phyloP scores from a whole-genome alignment of 768 basidiomycete genomes.

The Lentinula detonsa region DNA sequence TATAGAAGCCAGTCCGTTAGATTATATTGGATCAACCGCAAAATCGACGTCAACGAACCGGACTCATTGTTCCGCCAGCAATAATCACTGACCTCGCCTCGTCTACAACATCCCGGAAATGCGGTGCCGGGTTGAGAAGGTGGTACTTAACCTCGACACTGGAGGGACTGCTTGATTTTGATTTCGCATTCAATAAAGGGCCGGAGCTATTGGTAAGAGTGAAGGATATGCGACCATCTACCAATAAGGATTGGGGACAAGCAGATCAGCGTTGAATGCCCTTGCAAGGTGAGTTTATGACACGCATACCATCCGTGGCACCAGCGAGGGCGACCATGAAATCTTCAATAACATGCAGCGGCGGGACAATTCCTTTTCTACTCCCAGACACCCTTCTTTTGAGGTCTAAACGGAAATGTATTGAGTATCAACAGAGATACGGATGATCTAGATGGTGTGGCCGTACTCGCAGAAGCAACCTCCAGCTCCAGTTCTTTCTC shows the following conservation, averaged over 20 bases:
- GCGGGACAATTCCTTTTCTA: conserved; percentile 50
- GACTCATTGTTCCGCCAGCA: conserved; percentile 98
- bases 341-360: conserved; percentile 74
- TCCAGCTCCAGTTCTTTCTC: conserved; percentile 17
- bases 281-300: background rate
- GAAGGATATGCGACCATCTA: conserved; percentile 76
- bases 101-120: conserved; percentile 81
- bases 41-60: conserved; percentile 42
- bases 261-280: background rate
- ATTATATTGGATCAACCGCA: background rate
- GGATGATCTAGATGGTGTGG: no score
- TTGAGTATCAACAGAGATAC: background rate
- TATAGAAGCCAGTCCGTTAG: background rate
- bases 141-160: conserved; percentile 77
- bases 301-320: conserved; percentile 57
- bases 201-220: conserved; percentile 20
- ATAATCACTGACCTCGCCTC: conserved; percentile 79
- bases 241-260: background rate
- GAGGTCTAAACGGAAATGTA: background rate
- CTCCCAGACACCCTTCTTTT: conserved; percentile 17
- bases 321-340: conserved; percentile 76
- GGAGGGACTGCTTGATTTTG: conserved; percentile 28
- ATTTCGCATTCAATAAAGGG: conserved; percentile 16
- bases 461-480: background rate
- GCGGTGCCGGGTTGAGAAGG: conserved; percentile 84